Conservation (phyloP, 495 filamentous ascomycete genomes). For the Lepidopterella palustris region DNA sequence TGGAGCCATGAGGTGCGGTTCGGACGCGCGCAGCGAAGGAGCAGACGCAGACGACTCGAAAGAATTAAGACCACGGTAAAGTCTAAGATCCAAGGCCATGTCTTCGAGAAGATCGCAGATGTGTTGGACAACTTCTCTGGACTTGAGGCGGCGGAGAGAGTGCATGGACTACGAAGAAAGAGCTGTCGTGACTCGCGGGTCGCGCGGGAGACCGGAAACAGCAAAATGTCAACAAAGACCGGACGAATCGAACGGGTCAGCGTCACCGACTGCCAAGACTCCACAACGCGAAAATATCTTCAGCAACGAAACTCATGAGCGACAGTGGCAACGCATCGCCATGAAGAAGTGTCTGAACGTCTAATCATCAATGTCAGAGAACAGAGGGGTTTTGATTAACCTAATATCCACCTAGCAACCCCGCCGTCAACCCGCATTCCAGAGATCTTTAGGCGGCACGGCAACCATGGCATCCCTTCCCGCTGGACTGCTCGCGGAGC, state of each 20-base stretch:
- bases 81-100: constrained; percentile 54
- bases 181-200: neutral
- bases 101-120: constrained; percentile 34
- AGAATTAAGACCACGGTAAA: constrained; percentile 46
- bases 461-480: constrained; percentile 1
- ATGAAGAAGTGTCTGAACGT: neutral
- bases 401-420: neutral
- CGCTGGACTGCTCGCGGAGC: neutral
- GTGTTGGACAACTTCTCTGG: constrained; percentile 32
- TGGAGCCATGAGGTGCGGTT: constrained; percentile 28
- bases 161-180: constrained; percentile 31
- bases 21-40: constrained; percentile 33
- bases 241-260: neutral
- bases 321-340: neutral
- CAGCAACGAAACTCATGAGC: neutral
- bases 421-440: neutral
- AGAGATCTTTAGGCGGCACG: neutral
- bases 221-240: constrained; percentile 14
- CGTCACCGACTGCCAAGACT: neutral
- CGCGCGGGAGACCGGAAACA: constrained; percentile 2
- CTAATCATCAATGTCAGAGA: neutral
- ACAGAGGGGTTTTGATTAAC: neutral
- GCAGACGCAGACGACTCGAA: constrained; percentile 52
- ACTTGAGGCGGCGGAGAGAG: constrained; percentile 46
- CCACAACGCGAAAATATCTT: neutral